Evolutionary conservation across 345 rosid species (phyloP).

Genomic region (Mallotus nudiflorus): DNA sequence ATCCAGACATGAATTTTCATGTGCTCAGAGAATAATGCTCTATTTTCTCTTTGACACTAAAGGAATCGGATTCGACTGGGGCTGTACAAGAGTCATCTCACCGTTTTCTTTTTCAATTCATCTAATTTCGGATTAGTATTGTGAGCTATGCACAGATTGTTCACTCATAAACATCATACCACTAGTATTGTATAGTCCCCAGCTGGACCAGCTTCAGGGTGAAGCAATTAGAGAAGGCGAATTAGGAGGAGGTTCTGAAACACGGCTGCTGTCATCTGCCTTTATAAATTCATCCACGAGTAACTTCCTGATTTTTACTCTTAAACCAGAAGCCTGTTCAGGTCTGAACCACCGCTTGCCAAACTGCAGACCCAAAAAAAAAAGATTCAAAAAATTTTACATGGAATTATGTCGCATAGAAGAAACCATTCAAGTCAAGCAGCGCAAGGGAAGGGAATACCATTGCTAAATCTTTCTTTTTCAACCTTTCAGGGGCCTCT

Average conservation of each 20-base stretch:
- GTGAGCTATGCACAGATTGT: slow-evolving; percentile 19
- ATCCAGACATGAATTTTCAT: too few species aligned
- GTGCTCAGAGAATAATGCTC: too few species aligned
- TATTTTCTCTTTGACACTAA: background rate
- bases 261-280: slow-evolving; percentile 15
- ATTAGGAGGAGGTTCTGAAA: slow-evolving; percentile 15
- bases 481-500: slow-evolving; percentile 81
- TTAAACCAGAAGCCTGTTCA: slow-evolving; percentile 78
- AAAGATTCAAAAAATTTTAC: background rate
- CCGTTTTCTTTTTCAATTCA: background rate
- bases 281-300: slow-evolving; percentile 52
- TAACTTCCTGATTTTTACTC: slow-evolving; percentile 55
- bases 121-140: background rate
- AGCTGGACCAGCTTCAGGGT: slow-evolving; percentile 26
- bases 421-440: background rate
- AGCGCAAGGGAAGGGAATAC: slow-evolving; percentile 36
- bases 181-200: background rate
- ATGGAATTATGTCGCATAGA: background rate
- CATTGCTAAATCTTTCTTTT: slow-evolving; percentile 71
- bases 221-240: slow-evolving; percentile 15
- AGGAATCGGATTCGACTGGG: slow-evolving; percentile 7
- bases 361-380: slow-evolving; percentile 46
- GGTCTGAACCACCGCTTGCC: slow-evolving; percentile 87
- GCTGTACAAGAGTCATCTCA: slow-evolving; percentile 4
- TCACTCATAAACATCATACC: background rate